phyloP scores from a whole-genome alignment of 306 rosid genomes.

The Urtica urens region DNA sequence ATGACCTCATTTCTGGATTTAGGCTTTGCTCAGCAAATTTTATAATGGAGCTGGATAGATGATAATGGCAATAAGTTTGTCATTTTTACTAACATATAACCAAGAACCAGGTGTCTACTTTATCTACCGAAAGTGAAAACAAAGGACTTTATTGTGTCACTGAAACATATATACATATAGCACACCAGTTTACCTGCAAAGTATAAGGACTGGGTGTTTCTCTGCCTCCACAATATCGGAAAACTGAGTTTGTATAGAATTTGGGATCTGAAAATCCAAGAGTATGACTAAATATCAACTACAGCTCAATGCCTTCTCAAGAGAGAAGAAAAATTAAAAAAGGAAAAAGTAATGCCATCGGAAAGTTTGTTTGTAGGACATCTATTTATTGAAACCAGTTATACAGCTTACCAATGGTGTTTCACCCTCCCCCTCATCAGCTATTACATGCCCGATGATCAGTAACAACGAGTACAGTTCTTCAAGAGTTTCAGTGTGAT shows the following conservation, averaged over 20 bases:
- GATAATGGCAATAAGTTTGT: constrained; percentile 12
- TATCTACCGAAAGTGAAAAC: not conserved
- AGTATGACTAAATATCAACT: not conserved
- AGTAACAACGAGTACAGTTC: constrained; percentile 85
- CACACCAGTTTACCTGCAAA: constrained; percentile 54
- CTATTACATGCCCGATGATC: constrained; percentile 74
- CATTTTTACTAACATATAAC: constrained; percentile 1
- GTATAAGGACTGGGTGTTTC: constrained; percentile 66
- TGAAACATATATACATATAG: not conserved
- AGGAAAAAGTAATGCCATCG: too few species aligned
- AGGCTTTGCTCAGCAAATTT: constrained; percentile 77
- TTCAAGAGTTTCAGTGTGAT: constrained; percentile 78
- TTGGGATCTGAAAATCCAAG: constrained; percentile 56
- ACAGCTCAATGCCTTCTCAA: not conserved
- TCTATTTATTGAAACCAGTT: too few species aligned
- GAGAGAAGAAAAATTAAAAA: too few species aligned
- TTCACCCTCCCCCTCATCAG: constrained; percentile 98
- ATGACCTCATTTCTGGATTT: constrained; percentile 58
- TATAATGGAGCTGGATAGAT: constrained; percentile 69
- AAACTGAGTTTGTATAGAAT: constrained; percentile 55
- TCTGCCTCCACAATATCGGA: constrained; percentile 50
- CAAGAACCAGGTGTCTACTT: not conserved
- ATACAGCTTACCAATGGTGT: constrained; percentile 63
- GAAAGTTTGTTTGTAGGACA: too few species aligned
- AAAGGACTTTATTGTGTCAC: not conserved